Base-by-base conservation (phyloP, 2,329 filamentous ascomycete species). In the Phaeoacremonium minimum region DNA sequence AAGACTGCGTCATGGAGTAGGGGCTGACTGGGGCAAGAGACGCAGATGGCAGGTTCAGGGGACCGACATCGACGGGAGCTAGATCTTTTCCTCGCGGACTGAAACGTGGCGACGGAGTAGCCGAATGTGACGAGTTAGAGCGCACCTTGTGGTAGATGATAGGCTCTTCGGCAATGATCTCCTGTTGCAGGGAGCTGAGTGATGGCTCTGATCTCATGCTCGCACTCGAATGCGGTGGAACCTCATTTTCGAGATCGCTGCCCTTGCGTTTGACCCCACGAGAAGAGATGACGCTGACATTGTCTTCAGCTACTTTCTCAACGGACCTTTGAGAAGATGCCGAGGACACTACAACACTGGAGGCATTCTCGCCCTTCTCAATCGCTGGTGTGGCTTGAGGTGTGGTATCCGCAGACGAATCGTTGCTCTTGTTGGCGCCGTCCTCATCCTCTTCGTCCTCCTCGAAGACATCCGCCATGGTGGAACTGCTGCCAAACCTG, bases 391-490 rank as follows among this genome's bases (percentile, higher is more conserved):
- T 60, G 5, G 49, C 50, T 14, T 55, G 48, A 32, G 52, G 54
- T 18, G 51, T 52, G 17, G 55, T 54, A 36, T 56, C 51, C 37
- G 56, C 57, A 35, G 30, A 52, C 18, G 46, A 34, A 4, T 33
- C 32, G 15, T 35, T 62, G 39, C 48, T 62, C 46, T 63, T 63
- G 43, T 67, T 64, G 15, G 70, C 70, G 11, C 79, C 72, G 4
- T 68, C 66, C 2, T 71, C 65, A 4, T 77, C 73, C 49, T 87
- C 83, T 45, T 89, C 86, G 18, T 90, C 86, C 49, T 91, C 87
- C 53, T 93, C 87, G 45, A 91, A 93, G 1, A 93, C 87, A 53
- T 91, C 87, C 0, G 83, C 85, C 85, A 93, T 90, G 1, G 83
- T 83, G 0, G 83, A 80, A 46, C 76, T 78, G 55, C 80, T 84